Evolutionary conservation across 768 basidiomycete species (phyloP).

Genomic region (Hygrophorus pudorinus): DNA sequence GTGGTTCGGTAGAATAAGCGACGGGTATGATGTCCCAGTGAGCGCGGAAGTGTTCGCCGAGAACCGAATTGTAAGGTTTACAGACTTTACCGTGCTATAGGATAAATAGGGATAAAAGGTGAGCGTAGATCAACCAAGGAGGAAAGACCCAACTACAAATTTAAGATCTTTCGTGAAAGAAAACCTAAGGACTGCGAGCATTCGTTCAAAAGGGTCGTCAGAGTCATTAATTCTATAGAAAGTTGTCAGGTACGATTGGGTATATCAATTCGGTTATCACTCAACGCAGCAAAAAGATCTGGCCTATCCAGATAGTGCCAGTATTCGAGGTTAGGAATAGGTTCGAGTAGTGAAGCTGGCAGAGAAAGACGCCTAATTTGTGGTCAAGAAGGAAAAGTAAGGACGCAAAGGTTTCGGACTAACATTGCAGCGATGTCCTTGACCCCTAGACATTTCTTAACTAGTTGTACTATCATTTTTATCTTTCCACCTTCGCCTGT

Average conservation of each 20-base stretch:
- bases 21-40: conserved; percentile 77
- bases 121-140: conserved; percentile 1
- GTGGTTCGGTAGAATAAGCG: conserved; percentile 37
- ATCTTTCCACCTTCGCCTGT: conserved; percentile 83
- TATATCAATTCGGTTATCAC: conserved; percentile 19
- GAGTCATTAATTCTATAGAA: conserved; percentile 78
- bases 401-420: conserved; percentile 19
- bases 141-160: conserved; percentile 56
- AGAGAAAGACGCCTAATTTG: conserved; percentile 73
- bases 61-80: conserved; percentile 86
- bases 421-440: conserved; percentile 94
- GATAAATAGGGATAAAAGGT: background rate
- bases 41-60: conserved; percentile 82
- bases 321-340: conserved; percentile 92
- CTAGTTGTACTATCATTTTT: conserved; percentile 86
- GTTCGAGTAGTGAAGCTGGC: conserved; percentile 88
- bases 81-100: conserved; percentile 79
- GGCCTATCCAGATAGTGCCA: conserved; percentile 88
- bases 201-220: conserved; percentile 85
- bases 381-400: background rate
- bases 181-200: conserved; percentile 87
- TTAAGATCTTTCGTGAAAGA: conserved; percentile 91
- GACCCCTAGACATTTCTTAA: conserved; percentile 87
- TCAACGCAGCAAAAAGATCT: conserved; percentile 83
- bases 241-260: conserved; percentile 1